These are phyloP conservation scores for Fusarium goolgardi DNA, from an alignment of 2,329 filamentous ascomycete species.

Conservation along the genomic window DNA sequence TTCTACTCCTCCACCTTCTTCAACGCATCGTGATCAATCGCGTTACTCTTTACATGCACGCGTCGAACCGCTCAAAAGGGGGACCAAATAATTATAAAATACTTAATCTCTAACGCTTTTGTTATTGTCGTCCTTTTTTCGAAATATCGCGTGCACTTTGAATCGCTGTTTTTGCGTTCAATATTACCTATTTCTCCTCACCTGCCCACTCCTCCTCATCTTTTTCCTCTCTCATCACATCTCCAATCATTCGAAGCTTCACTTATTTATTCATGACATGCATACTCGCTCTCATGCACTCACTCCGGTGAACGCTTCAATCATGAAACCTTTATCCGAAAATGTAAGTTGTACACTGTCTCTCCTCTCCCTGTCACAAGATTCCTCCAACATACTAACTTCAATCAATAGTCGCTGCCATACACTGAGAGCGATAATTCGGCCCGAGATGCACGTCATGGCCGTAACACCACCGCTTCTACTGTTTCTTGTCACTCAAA, in stretches of 20 bases:
- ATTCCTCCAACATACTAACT: conserved; percentile 7
- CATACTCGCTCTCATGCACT: neutral
- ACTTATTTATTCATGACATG: neutral
- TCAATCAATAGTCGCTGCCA: conserved; percentile 28
- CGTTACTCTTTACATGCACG: conserved; percentile 17
- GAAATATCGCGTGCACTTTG: neutral
- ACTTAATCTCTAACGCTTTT: neutral
- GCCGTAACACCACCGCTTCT: conserved; percentile 34
- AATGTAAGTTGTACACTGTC: conserved; percentile 13
- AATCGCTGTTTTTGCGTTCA: neutral
- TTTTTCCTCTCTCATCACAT: neutral
- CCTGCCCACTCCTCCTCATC: neutral
- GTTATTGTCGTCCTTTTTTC: neutral
- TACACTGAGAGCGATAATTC: conserved; percentile 38
- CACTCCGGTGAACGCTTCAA: conserved; percentile 3
- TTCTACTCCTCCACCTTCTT: neutral
- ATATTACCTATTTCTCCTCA: neutral
- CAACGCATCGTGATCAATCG: conserved; percentile 8
- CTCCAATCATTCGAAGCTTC: neutral
- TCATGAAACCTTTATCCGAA: conserved; percentile 29
- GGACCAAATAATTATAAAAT: neutral
- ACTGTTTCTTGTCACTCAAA: conserved; percentile 31
- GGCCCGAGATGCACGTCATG: conserved; percentile 35
- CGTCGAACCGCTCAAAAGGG: conserved; percentile 5
- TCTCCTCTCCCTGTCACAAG: neutral